A percentile compares a stretch with the other conserved stretches of the same genome.
Evolutionary conservation across 2,329 filamentous ascomycete genomes (phyloP).

Genomic region (Penicillium sp.): DNA sequence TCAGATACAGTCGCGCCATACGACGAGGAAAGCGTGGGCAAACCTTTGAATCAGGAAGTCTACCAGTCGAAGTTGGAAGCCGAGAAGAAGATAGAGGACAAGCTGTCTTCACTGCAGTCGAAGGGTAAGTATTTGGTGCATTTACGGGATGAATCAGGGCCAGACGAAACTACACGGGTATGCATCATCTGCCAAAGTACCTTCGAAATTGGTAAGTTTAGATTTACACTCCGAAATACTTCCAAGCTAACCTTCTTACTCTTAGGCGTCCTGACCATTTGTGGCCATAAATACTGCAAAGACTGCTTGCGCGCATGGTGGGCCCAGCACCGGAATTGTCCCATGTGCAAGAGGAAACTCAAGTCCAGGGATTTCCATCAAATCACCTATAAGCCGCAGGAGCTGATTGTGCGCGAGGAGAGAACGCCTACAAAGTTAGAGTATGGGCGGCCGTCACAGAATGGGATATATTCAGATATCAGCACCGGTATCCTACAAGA

Average conservation of each 20-base stretch:
- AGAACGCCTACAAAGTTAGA: slow-evolving; percentile 27
- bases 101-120: slow-evolving; percentile 61
- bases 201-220: slow-evolving; percentile 68
- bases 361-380: slow-evolving; percentile 69
- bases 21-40: slow-evolving; percentile 57
- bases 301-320: slow-evolving; percentile 82
- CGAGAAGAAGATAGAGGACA: slow-evolving; percentile 53
- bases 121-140: slow-evolving; percentile 73
- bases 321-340: slow-evolving; percentile 69
- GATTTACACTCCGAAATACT: too few relatives aligned
- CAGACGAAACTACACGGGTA: slow-evolving; percentile 58
- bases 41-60: slow-evolving; percentile 51
- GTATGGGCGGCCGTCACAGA: slow-evolving; percentile 30
- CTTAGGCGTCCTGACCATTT: slow-evolving; percentile 60
- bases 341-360: slow-evolving; percentile 73
- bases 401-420: slow-evolving; percentile 63
- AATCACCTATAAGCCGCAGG: slow-evolving; percentile 75
- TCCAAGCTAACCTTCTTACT: background rate
- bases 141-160: slow-evolving; percentile 58
- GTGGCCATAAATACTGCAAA: slow-evolving; percentile 89
- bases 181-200: slow-evolving; percentile 81
- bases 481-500: slow-evolving; percentile 66
- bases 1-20: slow-evolving; percentile 80
- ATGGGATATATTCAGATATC: slow-evolving; percentile 73
- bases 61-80: slow-evolving; percentile 38